Base-by-base conservation (phyloP, 257 asterid genomes). In the Lavandula angustifolia region DNA sequence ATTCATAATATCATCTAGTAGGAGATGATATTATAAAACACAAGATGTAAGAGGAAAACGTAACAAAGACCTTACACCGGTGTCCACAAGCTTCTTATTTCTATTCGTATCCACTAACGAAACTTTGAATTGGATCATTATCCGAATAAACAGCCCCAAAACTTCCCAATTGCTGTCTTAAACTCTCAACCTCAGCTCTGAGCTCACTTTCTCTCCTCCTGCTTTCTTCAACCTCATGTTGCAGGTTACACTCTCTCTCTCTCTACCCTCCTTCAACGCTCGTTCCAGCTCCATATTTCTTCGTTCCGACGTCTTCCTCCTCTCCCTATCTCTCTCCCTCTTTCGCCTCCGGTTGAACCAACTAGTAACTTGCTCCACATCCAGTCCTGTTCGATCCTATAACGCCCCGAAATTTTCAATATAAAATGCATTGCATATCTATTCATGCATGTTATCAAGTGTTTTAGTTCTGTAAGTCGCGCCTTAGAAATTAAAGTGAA, bases 311-410 rank as follows among this genome's bases (percentile, higher is more conserved):
- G 9, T 53, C 69, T n/a, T 31, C 46, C 33, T 14, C 47, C 27
- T 22, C 27, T 22, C 27, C 27, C 27, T 22, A 22, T 22, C 65
- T 0, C 73, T 58, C 6, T 37, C 51, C 13, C 51, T 33, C 16
- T 47, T 50, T 16, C 78, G 44, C 13, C 51, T 66, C 53, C 73
- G 51, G n/a, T 54, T 73, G 29, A 73, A 67, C 78, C 78, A 73
- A 31, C 47, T 46, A 5, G 64, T 37, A 4, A 73, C 53, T 9
- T 67, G 73, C 78, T 73, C 70, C 78, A 73, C 54, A 54, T 67
- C 73, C 78, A 73, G 70, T 60, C 73, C 78, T 73, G 66, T 67
- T 1, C 9, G 52, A 8, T 42, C n/a, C n/a, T n/a, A n/a, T n/a
- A n/a, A n/a, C n/a, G n/a, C n/a, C n/a, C n/a, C n/a, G n/a, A n/a